These are phyloP conservation scores for Kockiozyma suomiensis DNA, from an alignment of 805 yeast species.

Conservation along the genomic window DNA sequence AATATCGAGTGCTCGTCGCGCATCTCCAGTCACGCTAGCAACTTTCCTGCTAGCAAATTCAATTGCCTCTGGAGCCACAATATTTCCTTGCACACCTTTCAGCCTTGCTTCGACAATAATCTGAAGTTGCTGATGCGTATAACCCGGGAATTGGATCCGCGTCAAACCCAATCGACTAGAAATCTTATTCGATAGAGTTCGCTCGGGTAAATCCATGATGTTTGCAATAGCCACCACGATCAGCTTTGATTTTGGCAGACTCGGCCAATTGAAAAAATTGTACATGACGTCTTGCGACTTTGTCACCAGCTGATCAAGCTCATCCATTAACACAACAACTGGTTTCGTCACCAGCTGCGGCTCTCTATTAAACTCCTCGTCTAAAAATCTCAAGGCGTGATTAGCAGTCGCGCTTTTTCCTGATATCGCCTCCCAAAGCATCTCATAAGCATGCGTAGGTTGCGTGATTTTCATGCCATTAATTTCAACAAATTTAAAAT, in stretches of 20 bases:
- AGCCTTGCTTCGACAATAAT: conserved; percentile 74
- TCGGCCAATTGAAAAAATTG: conserved; percentile 97
- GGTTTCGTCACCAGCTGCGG: conserved; percentile 31
- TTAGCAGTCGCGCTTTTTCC: conserved; percentile 58
- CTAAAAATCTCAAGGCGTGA: conserved; percentile 68
- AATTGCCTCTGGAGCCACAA: conserved; percentile 65
- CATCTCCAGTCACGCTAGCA: conserved; percentile 97
- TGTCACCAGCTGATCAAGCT: conserved; percentile 87
- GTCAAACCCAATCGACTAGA: conserved; percentile 88
- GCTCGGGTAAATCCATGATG: conserved; percentile 95
- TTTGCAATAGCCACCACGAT: conserved; percentile 93
- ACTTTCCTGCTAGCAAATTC: conserved; percentile 92
- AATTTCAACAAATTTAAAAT: conserved; percentile 78
- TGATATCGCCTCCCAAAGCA: conserved; percentile 74
- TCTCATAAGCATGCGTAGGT: conserved; percentile 80
- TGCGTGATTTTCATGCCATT: conserved; percentile 84
- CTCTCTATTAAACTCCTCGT: conserved; percentile 59
- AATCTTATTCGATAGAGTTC: conserved; percentile 81
- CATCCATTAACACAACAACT: conserved; percentile 78
- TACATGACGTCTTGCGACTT: conserved; percentile 84
- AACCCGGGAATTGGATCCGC: conserved; percentile 86
- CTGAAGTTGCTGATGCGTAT: conserved; percentile 75
- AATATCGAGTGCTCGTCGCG: conserved; percentile 85
- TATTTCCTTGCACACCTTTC: conserved; percentile 49
- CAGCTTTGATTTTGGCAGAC: conserved; percentile 73